These are phyloP conservation scores for Pseudovirgaria hyperparasitica DNA, from an alignment of 2,329 filamentous ascomycete species.

Conservation along the genomic window DNA sequence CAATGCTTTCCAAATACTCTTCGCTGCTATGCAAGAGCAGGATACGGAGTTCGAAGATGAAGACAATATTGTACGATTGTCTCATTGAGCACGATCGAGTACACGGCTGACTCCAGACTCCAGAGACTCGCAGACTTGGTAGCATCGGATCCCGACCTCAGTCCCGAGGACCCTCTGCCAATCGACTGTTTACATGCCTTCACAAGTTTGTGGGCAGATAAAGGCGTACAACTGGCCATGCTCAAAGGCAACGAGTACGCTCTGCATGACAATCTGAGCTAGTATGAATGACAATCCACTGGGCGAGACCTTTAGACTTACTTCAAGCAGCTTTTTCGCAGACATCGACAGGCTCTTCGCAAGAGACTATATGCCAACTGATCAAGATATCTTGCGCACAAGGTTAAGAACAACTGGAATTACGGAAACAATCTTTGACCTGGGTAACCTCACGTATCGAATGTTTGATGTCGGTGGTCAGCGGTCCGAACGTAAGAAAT, in stretches of 20 bases:
- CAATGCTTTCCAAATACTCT: constrained; percentile 80
- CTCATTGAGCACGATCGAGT: not conserved
- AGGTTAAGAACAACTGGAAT: constrained; percentile 88
- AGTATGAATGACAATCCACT: constrained; percentile 46
- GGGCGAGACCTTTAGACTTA: constrained; percentile 7
- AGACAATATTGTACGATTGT: constrained; percentile 57
- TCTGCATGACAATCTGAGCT: constrained; percentile 86
- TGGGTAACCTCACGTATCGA: constrained; percentile 83
- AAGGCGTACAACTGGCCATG: constrained; percentile 76
- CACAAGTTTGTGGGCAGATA: constrained; percentile 71
- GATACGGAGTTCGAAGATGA: constrained; percentile 65
- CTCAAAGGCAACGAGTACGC: constrained; percentile 92
- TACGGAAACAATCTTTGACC: constrained; percentile 86
- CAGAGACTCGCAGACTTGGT: constrained; percentile 71
- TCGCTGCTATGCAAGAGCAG: constrained; percentile 83
- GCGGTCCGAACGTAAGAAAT: constrained; percentile 88
- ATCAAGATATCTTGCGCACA: constrained; percentile 88
- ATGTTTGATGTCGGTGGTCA: constrained; percentile 96
- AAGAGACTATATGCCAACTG: constrained; percentile 71
- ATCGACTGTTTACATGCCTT: constrained; percentile 67
- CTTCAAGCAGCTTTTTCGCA: constrained; percentile 56
- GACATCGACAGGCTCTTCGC: constrained; percentile 51
- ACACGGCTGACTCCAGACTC: constrained; percentile 3
- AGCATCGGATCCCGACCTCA: constrained; percentile 69
- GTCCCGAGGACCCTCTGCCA: constrained; percentile 68